Percentiles rank a stretch among this genome's conserved stretches.
Evolutionary conservation across 768 basidiomycete species (phyloP).

Genomic region (Leucogyrophana mollusca): DNA sequence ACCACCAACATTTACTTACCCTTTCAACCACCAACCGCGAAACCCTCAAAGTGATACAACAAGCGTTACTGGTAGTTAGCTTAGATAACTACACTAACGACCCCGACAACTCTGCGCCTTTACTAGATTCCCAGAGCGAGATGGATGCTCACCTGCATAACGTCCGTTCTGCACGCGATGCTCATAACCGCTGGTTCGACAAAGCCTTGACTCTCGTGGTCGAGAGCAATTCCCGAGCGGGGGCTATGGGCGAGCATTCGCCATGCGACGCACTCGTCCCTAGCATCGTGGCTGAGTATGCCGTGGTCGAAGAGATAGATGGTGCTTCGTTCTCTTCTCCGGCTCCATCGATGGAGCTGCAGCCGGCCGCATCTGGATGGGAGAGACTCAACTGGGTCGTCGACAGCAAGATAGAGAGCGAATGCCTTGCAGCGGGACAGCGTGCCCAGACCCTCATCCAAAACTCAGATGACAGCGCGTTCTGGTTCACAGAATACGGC

Average conservation of each 20-base stretch:
- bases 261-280: conserved; percentile 90
- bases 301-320: conserved; percentile 68
- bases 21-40: conserved; percentile 63
- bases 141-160: conserved; percentile 77
- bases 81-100: conserved; percentile 72
- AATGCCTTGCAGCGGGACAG: conserved; percentile 56
- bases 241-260: conserved; percentile 88
- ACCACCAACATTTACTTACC: conserved; percentile 64
- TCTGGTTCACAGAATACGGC: conserved; percentile 84
- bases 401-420: conserved; percentile 55
- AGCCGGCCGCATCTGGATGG: conserved; percentile 38
- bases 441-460: conserved; percentile 59
- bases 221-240: conserved; percentile 81
- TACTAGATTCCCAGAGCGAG: conserved; percentile 21
- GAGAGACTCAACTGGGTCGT: conserved; percentile 72
- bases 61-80: conserved; percentile 77
- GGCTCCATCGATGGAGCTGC: conserved; percentile 8
- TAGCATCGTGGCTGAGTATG: conserved; percentile 82
- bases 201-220: conserved; percentile 82
- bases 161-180: conserved; percentile 62
- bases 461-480: conserved; percentile 80
- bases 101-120: conserved; percentile 17
- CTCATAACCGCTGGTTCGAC: conserved; percentile 87
- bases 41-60: conserved; percentile 62
- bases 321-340: conserved; percentile 34